A percentile compares a stretch with the other conserved stretches of the same genome.
phyloP scores from a whole-genome alignment of 805 yeast genomes.

The Hemisphaericaspora nanyangensis region DNA sequence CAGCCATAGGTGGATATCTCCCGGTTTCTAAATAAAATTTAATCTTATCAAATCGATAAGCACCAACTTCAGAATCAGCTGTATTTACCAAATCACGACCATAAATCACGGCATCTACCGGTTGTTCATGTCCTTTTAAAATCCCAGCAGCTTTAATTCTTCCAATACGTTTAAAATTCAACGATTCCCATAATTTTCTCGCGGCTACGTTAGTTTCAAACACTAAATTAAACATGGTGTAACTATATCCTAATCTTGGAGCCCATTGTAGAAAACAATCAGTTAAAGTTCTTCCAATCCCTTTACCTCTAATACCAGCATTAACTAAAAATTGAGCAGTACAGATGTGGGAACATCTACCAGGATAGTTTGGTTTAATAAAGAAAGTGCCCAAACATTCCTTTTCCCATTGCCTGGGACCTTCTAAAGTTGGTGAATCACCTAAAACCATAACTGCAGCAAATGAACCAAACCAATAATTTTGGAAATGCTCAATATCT shows the following conservation, averaged over 20 bases:
- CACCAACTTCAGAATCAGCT: slow-evolving; percentile 46
- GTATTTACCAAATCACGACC: slow-evolving; percentile 71
- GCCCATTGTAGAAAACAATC: slow-evolving; percentile 92
- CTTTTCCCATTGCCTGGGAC: slow-evolving; percentile 79
- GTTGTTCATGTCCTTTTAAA: slow-evolving; percentile 74
- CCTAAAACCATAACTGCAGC: slow-evolving; percentile 82
- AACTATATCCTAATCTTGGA: slow-evolving; percentile 80
- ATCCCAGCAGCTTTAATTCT: slow-evolving; percentile 84
- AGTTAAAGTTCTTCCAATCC: slow-evolving; percentile 81
- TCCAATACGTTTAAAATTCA: slow-evolving; percentile 76
- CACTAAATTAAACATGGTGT: slow-evolving; percentile 77
- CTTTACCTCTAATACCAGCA: slow-evolving; percentile 88
- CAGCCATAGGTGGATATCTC: slow-evolving; percentile 77
- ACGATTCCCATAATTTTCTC: slow-evolving; percentile 68
- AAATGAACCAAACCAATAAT: slow-evolving; percentile 84
- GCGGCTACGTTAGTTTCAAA: slow-evolving; percentile 88
- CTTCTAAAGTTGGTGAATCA: slow-evolving; percentile 47
- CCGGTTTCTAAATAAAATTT: slow-evolving; percentile 78
- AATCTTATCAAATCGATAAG: slow-evolving; percentile 71
- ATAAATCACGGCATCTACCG: slow-evolving; percentile 84
- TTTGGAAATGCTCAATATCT: slow-evolving; percentile 70
- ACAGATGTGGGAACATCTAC: slow-evolving; percentile 89
- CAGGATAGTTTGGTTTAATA: slow-evolving; percentile 87
- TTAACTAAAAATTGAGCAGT: slow-evolving; percentile 86
- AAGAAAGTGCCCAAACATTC: slow-evolving; percentile 87